Evolutionary conservation across 1,284 basidiomycete species (phyloP), one percentile per base, ranked within the genome.

Genomic region (Pyrrhoderma noxium): DNA sequence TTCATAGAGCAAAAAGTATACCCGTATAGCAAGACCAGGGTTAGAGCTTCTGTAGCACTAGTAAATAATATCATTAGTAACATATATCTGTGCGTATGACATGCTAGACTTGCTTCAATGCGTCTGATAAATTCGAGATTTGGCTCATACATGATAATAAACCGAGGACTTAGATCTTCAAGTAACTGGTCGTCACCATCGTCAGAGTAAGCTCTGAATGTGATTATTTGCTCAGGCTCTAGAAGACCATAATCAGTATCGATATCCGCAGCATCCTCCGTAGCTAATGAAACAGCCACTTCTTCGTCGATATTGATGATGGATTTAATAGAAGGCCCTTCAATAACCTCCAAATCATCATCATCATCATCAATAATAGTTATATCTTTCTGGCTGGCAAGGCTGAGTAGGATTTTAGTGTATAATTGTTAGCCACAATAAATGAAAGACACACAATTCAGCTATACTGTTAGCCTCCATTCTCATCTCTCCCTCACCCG

Each of bases 131-230:
- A 99, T 47, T 94, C 86, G 58, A 93, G 84, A 62, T 86, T 91
- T 0, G 95, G 93, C 61, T 99, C 96, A 61, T 89, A 94, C 87
- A 98, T 89, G 42, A 98, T 81, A 48, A 97, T 85, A 63, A 93
- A 97, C 52, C 88, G 81, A 1, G 96, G 96, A 52, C 87, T 76
- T 1, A 98, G 74, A 64, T 99, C 95, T 50, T 86, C 80, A 25
- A 99, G 72, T 45, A 97, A 70, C 38, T 84, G 77, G 65, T 99
- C 95, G 61, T 99, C 95, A 3, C 87, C 82, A 61, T 98, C 95
- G 42, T 93, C 93, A 0, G 88, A 84, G 62, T 95, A 99, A 0
- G 90, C 79, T 1, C 93, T 80, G 22, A 99, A 80, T 16, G 98
- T 70, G 13, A 98, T 83, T 0, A 88, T 84, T 58, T 95, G 81